A percentile compares a stretch with the other conserved stretches of the same genome.
Evolutionary conservation across 2,329 filamentous ascomycete genomes (phyloP).

Genomic region (Microthyrium microscopicum): DNA sequence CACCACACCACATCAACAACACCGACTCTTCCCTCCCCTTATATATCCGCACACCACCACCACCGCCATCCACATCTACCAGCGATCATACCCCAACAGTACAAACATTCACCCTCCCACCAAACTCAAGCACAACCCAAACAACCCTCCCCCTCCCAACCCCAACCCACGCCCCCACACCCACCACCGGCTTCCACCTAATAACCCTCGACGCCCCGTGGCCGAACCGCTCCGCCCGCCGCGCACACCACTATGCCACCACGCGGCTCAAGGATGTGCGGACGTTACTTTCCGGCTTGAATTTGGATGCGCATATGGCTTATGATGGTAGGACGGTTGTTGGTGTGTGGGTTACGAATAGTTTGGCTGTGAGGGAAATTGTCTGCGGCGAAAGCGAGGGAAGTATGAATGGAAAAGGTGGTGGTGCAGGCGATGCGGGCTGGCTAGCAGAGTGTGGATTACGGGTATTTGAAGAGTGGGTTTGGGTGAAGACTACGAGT

Average conservation of each 20-base stretch:
- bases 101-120: constrained; percentile 21
- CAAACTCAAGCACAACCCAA: constrained; percentile 18
- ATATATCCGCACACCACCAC: constrained; percentile 30
- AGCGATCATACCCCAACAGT: constrained; percentile 18
- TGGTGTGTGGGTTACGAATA: constrained; percentile 41
- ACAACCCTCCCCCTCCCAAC: not conserved
- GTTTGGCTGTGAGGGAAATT: constrained; percentile 35
- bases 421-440: too few species aligned
- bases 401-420: constrained; percentile 41
- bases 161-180: not conserved
- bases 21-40: not conserved
- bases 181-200: constrained; percentile 37
- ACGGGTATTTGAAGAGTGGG: constrained; percentile 62
- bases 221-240: constrained; percentile 59
- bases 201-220: constrained; percentile 64
- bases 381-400: constrained; percentile 45
- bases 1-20: not conserved
- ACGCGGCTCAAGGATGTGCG: constrained; percentile 33
- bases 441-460: constrained; percentile 9
- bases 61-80: constrained; percentile 33
- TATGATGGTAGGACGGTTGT: constrained; percentile 22
- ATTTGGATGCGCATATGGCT: constrained; percentile 36
- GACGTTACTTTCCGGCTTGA: constrained; percentile 23
- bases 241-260: constrained; percentile 37
- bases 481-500: constrained; percentile 59